phyloP scores from a whole-genome alignment of 1,139 yeast genomes.

The Kurtzmaniella quercitrusa region DNA sequence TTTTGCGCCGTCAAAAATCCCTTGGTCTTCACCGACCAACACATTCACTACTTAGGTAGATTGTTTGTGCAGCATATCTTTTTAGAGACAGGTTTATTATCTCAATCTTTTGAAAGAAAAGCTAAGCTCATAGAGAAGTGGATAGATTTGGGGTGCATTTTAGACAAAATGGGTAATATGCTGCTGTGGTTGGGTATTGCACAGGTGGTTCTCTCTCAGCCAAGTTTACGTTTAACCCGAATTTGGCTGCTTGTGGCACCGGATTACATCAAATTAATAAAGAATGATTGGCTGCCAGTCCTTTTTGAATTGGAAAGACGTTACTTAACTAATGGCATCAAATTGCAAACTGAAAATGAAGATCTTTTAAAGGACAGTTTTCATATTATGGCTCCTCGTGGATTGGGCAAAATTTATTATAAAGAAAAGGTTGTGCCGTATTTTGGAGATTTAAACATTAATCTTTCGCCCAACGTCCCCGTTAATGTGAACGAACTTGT shows the following conservation, averaged over 20 bases:
- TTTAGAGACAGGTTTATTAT: constrained; percentile 30
- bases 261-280: constrained; percentile 56
- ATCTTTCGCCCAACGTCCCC: constrained; percentile 13
- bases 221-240: constrained; percentile 66
- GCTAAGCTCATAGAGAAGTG: constrained; percentile 75
- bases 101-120: constrained; percentile 37
- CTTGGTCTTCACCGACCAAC: constrained; percentile 57
- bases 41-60: constrained; percentile 75
- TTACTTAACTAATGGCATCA: constrained; percentile 43
- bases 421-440: constrained; percentile 82
- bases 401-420: constrained; percentile 73
- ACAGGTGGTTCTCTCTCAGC: constrained; percentile 76
- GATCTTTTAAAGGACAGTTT: constrained; percentile 42
- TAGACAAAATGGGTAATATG: constrained; percentile 87
- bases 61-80: constrained; percentile 71
- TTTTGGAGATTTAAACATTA: constrained; percentile 71
- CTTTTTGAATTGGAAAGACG: constrained; percentile 84
- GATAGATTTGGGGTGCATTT: constrained; percentile 78
- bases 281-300: constrained; percentile 92
- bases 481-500: constrained; percentile 56
- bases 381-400: constrained; percentile 86
- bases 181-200: constrained; percentile 94
- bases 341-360: constrained; percentile 8
- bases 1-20: constrained; percentile 42
- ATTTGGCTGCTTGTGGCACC: constrained; percentile 76